Evolutionary conservation across 805 yeast species (phyloP).

Genomic region (Wickerhamiella nectarea): DNA sequence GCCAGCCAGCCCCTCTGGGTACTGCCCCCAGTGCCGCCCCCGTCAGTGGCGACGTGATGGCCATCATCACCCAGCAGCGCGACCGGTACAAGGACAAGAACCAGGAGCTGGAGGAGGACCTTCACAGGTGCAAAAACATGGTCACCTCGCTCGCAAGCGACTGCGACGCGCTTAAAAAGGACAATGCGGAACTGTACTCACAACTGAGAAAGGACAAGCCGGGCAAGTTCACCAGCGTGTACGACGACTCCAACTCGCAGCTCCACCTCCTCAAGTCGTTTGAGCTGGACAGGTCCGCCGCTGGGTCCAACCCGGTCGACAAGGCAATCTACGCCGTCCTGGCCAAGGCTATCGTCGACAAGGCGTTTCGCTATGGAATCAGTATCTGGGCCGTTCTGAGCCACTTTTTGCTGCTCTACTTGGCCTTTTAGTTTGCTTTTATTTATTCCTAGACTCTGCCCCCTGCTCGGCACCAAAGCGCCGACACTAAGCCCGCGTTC

Average conservation of each 20-base stretch:
- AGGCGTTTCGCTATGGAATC: slow-evolving; percentile 56
- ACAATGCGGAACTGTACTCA: slow-evolving; percentile 70
- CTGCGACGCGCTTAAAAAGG: slow-evolving; percentile 47
- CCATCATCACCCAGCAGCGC: slow-evolving; percentile 86
- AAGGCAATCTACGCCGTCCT: slow-evolving; percentile 41
- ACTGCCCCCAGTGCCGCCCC: slow-evolving; percentile 12
- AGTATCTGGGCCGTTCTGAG: slow-evolving; percentile 59
- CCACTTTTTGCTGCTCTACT: slow-evolving; percentile 43
- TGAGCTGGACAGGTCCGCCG: slow-evolving; percentile 62
- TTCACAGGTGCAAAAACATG: slow-evolving; percentile 41
- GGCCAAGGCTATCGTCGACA: slow-evolving; percentile 63
- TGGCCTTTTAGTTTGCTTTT: neutral
- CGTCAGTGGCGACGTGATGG: slow-evolving; percentile 37
- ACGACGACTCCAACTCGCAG: slow-evolving; percentile 71
- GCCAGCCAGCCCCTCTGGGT: slow-evolving; percentile 17
- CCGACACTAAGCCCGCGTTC: too few species aligned
- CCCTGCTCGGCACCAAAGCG: too few species aligned
- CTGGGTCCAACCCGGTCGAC: slow-evolving; percentile 64
- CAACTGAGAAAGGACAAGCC: slow-evolving; percentile 40
- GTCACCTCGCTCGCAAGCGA: slow-evolving; percentile 53
- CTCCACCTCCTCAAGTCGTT: slow-evolving; percentile 65
- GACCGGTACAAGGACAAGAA: slow-evolving; percentile 81
- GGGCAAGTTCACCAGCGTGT: slow-evolving; percentile 32
- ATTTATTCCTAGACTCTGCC: neutral
- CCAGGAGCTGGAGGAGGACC: slow-evolving; percentile 70